Percentiles rank a stretch among this genome's conserved stretches.
Evolutionary conservation across 2,329 filamentous ascomycete species (phyloP).

Genomic region (Cordyceps cicadae): DNA sequence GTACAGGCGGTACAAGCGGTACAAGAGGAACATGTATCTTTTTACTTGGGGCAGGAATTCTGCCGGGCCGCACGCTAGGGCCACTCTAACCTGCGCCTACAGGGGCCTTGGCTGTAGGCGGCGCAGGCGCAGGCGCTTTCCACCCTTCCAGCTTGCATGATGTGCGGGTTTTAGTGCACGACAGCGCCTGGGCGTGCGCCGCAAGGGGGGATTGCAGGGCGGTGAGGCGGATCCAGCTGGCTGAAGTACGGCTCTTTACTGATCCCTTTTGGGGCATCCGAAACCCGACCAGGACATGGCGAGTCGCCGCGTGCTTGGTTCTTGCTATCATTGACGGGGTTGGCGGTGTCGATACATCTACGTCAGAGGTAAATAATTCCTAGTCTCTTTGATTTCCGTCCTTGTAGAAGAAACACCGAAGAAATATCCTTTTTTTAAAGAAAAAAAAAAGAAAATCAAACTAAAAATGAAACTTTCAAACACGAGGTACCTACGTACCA

Average conservation of each 20-base stretch:
- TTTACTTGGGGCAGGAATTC: neutral
- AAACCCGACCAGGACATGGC: neutral
- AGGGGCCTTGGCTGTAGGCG: neutral
- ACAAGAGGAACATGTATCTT: slow-evolving; percentile 7
- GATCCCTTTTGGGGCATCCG: slow-evolving; percentile 11
- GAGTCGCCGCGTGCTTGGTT: neutral
- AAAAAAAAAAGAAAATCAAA: neutral
- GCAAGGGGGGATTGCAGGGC: slow-evolving; percentile 10
- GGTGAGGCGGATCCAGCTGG: slow-evolving; percentile 10
- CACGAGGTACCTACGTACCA: neutral
- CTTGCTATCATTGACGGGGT: neutral
- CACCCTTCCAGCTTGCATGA: neutral
- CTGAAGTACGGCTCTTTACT: slow-evolving; percentile 11
- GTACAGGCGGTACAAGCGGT: slow-evolving; percentile 10
- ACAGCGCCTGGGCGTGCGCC: neutral
- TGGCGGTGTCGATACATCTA: neutral
- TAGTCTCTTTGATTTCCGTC: neutral
- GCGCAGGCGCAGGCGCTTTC: neutral
- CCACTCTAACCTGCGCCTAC: neutral
- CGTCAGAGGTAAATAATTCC: neutral
- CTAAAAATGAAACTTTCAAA: neutral
- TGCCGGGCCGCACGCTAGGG: neutral
- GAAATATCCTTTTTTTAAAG: neutral
- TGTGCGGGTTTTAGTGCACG: neutral
- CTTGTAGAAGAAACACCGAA: neutral